These are phyloP conservation scores for Lophiotrema nucula DNA, from an alignment of 495 filamentous ascomycete genomes.

Conservation along the genomic window DNA sequence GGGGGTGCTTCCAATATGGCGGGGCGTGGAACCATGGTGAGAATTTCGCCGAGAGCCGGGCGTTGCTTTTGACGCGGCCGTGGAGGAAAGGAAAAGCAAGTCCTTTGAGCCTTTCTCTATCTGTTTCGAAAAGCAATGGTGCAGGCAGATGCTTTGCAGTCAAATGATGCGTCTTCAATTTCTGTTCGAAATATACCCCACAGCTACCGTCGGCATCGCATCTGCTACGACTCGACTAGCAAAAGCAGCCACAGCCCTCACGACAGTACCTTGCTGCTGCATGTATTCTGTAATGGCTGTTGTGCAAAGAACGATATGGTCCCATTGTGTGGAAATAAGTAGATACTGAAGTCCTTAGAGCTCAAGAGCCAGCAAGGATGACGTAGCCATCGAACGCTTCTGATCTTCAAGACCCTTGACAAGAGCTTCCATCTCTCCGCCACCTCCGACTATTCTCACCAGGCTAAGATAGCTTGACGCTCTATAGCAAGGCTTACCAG, in stretches of 20 bases:
- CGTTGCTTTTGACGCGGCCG: slow-evolving; percentile 19
- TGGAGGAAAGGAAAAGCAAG: slow-evolving; percentile 26
- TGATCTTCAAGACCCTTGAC: not conserved
- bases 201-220: not conserved
- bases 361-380: not conserved
- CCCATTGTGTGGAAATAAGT: no score
- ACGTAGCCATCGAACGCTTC: not conserved
- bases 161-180: not conserved
- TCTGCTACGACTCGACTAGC: not conserved
- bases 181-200: no score
- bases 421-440: not conserved
- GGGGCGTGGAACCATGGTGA: not conserved
- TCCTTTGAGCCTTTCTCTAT: not conserved
- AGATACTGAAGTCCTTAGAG: not conserved
- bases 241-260: not conserved
- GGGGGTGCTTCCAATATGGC: slow-evolving; percentile 4
- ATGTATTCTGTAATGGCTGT: no score
- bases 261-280: no score
- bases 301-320: no score
- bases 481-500: not conserved
- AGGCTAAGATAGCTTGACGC: not conserved
- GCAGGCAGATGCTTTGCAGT: not conserved
- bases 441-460: not conserved
- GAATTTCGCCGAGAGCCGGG: slow-evolving; percentile 23
- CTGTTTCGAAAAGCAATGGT: not conserved